Evolutionary conservation across 805 yeast genomes (phyloP).

Genomic region (Tanozyma kutaoensis): DNA sequence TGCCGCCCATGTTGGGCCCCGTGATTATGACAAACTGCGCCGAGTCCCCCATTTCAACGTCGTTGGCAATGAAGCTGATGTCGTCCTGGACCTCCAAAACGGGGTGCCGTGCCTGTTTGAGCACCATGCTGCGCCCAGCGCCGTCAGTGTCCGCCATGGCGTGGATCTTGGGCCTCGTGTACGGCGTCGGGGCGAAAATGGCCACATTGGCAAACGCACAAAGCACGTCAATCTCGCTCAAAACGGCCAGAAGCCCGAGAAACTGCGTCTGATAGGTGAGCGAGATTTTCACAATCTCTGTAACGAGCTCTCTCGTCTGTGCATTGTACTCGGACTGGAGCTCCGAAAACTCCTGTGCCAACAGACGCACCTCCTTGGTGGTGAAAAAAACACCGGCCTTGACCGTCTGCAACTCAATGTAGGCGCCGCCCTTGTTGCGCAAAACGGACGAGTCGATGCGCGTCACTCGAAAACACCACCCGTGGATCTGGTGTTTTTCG

Average conservation of each 20-base stretch:
- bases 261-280: slow-evolving; percentile 72
- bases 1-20: slow-evolving; percentile 98
- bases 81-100: slow-evolving; percentile 90
- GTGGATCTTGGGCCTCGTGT: slow-evolving; percentile 60
- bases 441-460: slow-evolving; percentile 77
- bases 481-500: slow-evolving; percentile 78
- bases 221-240: slow-evolving; percentile 75
- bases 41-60: slow-evolving; percentile 45
- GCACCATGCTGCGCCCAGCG: slow-evolving; percentile 31
- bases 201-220: slow-evolving; percentile 76
- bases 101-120: slow-evolving; percentile 85
- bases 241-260: slow-evolving; percentile 45
- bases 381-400: slow-evolving; percentile 95
- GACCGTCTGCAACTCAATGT: slow-evolving; percentile 75
- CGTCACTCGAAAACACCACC: slow-evolving; percentile 91
- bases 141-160: no score
- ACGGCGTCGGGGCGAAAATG: slow-evolving; percentile 67
- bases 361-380: slow-evolving; percentile 46
- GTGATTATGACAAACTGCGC: slow-evolving; percentile 67
- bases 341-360: slow-evolving; percentile 44
- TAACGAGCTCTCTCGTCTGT: slow-evolving; percentile 68
- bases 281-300: slow-evolving; percentile 71
- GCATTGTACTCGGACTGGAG: slow-evolving; percentile 54
- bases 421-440: slow-evolving; percentile 43
- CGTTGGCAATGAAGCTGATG: slow-evolving; percentile 82